A percentile compares a stretch with the other conserved stretches of the same genome.
Evolutionary conservation across 768 basidiomycete species (phyloP).

Genomic region (Russula vinacea): DNA sequence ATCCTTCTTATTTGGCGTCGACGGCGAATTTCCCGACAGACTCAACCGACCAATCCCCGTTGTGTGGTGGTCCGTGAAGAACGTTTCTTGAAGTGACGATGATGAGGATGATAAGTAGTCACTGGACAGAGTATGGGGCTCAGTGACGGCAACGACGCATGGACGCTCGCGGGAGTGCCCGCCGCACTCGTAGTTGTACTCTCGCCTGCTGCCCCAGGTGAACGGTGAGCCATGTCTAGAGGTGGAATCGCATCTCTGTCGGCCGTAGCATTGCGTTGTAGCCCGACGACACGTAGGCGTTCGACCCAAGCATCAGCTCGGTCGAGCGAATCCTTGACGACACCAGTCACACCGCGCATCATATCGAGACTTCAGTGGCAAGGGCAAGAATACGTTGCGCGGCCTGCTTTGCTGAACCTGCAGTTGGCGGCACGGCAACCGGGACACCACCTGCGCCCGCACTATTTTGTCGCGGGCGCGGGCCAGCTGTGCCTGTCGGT

Average conservation of each 20-base stretch:
- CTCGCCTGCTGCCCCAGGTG: slow-evolving; percentile 15
- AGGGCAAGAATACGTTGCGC: slow-evolving; percentile 80
- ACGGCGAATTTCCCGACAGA: slow-evolving; percentile 16
- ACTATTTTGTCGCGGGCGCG: slow-evolving; percentile 32
- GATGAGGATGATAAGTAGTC: slow-evolving; percentile 24
- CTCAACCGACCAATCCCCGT: slow-evolving; percentile 25
- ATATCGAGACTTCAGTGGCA: slow-evolving; percentile 91
- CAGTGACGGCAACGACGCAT: slow-evolving; percentile 21
- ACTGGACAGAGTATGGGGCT: slow-evolving; percentile 22
- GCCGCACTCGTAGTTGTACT: slow-evolving; percentile 27
- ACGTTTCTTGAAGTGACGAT: slow-evolving; percentile 13
- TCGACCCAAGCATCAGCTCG: slow-evolving; percentile 90
- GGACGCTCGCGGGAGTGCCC: slow-evolving; percentile 16
- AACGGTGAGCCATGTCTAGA: slow-evolving; percentile 24
- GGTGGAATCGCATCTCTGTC: slow-evolving; percentile 17
- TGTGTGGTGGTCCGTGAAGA: slow-evolving; percentile 23
- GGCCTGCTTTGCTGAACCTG: slow-evolving; percentile 62
- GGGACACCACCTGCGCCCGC: slow-evolving; percentile 30
- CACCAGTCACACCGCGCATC: slow-evolving; percentile 83
- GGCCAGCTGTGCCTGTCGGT: slow-evolving; percentile 28
- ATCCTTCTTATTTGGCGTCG: slow-evolving; percentile 29
- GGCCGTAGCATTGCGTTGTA: slow-evolving; percentile 50
- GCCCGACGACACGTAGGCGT: slow-evolving; percentile 69
- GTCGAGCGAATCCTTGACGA: slow-evolving; percentile 84
- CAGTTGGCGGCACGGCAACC: slow-evolving; percentile 37